Evolutionary conservation across 2,329 filamentous ascomycete species (phyloP), one percentile per base, ranked within the genome.

Genomic region (Fusarium cicatricum): DNA sequence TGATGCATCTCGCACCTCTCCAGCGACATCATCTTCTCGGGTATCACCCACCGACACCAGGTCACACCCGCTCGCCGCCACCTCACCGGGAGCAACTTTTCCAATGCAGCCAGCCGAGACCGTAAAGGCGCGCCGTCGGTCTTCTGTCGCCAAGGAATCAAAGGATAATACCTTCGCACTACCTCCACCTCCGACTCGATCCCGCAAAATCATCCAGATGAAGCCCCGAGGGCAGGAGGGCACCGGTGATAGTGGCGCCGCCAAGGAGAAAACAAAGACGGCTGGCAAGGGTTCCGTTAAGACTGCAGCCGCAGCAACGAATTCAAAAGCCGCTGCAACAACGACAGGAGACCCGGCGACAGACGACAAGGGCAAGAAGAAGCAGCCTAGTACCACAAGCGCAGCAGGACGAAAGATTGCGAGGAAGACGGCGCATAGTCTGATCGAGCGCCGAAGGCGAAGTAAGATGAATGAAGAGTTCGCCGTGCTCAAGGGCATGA

Each of bases 401-500:
- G 91, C 91, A 1, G 92, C 93, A 1, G 92, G 92, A n/a, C 85
- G 92, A 51, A 98, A 97, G 79, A 96, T 95, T 65, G 93, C 95
- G 6, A 85, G 95, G 64, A 98, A 97, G 78, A 98, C 94, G 2
- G 95, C 95, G 11, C 95, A 99, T 71, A 97, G 92, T 70, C 77
- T 98, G 64, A 99, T 98, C 66, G 95, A 99, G 78, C 83, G 95
- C 39, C 81, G 94, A 53, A 81, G 95, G 67, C 83, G 95, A 59
- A 96, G 91, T 11, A 99, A 98, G 80, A 99, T 98, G 94, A 98
- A 99, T 67, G 94, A 98, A 73, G 95, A 98, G 77, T 98, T 98
- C 77, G 90, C 87, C 2, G 90, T 96, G 14, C 78, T 98, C 63
- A 98, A 98, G 77, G 85, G 89, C 68, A 92, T 99, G 90, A 96